A percentile compares a stretch with the other conserved stretches of the same genome.
These are phyloP conservation scores for Neurospora sp. DNA, from an alignment of 495 filamentous ascomycete species.

Conservation along the genomic window DNA sequence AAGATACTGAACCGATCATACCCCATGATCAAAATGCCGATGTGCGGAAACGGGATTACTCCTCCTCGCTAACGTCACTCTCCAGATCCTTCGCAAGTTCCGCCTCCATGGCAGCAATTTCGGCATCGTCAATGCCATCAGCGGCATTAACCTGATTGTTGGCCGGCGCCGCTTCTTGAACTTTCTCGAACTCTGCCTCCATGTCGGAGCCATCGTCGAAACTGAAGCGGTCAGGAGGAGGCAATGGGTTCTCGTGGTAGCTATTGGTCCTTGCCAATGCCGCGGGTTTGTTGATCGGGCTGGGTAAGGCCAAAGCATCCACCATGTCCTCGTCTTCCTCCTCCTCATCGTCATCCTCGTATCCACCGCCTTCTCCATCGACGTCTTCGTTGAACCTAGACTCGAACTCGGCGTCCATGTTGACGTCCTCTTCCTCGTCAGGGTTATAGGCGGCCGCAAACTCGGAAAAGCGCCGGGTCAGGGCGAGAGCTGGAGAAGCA, in stretches of 20 bases:
- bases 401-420: constrained; percentile 22
- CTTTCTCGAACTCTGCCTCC: constrained; percentile 28
- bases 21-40: background rate
- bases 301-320: constrained; percentile 22
- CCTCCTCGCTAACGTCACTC: constrained; percentile 24
- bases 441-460: constrained; percentile 23
- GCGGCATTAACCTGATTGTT: background rate
- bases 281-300: constrained; percentile 19
- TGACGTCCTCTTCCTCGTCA: constrained; percentile 30
- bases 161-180: background rate
- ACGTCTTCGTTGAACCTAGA: constrained; percentile 7
- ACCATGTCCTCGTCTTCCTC: constrained; percentile 16
- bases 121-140: constrained; percentile 11
- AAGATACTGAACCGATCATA: background rate
- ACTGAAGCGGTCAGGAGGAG: background rate
- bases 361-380: background rate
- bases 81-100: constrained; percentile 20
- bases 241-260: background rate
- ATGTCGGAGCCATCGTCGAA: constrained; percentile 17
- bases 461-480: constrained; percentile 32
- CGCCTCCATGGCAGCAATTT: constrained; percentile 33
- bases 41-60: constrained; percentile 2
- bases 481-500: constrained; percentile 26
- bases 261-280: background rate
- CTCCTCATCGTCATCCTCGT: constrained; percentile 15